These are phyloP conservation scores for Vigna radiata DNA, from an alignment of 306 rosid genomes.

Conservation along the genomic window DNA sequence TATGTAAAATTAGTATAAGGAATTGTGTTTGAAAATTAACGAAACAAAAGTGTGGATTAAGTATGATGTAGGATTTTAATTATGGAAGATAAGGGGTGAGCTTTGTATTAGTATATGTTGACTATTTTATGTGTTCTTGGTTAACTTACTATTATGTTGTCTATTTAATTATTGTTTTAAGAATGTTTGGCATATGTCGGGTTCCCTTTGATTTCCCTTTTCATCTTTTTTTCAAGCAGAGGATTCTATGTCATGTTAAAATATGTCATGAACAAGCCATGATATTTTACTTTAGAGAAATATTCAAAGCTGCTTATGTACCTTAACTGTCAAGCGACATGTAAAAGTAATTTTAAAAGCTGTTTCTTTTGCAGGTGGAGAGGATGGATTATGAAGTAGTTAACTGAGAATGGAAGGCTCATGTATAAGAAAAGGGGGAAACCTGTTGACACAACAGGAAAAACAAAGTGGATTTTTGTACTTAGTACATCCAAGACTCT, in stretches of 20 bases:
- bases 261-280: background rate
- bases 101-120: too few species aligned
- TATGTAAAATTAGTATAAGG: too few species aligned
- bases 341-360: slow-evolving; percentile 1
- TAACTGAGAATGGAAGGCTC: slow-evolving; percentile 68
- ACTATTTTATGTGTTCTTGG: background rate
- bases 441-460: slow-evolving; percentile 61
- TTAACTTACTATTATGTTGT: too few species aligned
- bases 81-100: too few species aligned
- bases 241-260: slow-evolving; percentile 6
- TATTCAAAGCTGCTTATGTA: background rate
- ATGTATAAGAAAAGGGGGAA: slow-evolving; percentile 55
- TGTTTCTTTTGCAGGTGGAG: slow-evolving; percentile 61
- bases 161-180: too few species aligned
- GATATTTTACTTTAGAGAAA: background rate
- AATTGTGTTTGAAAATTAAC: too few species aligned
- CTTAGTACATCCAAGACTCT: slow-evolving; percentile 79
- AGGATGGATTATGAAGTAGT: slow-evolving; percentile 64
- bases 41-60: too few species aligned
- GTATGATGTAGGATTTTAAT: too few species aligned
- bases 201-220: slow-evolving; percentile 34
- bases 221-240: background rate
- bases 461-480: slow-evolving; percentile 83
- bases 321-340: slow-evolving; percentile 19
- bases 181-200: too few species aligned